Evolutionary conservation across 306 rosid genomes (phyloP).

Genomic region (Fagus sylvatica): DNA sequence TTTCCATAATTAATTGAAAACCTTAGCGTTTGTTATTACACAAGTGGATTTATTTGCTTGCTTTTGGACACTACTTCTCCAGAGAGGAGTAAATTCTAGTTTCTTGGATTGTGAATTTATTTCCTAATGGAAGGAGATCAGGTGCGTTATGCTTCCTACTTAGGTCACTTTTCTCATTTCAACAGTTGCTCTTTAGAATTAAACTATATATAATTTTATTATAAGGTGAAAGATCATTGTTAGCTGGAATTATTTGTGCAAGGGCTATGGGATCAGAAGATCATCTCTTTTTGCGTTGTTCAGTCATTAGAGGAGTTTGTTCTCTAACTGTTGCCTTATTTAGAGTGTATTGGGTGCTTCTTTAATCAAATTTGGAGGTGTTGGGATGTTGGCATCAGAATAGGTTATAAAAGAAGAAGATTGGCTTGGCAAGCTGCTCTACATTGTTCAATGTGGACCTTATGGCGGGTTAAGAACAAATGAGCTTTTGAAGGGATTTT

Average conservation of each 20-base stretch:
- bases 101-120: no score
- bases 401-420: neutral
- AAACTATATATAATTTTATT: no score
- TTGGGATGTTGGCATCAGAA: neutral
- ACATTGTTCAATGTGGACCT: neutral
- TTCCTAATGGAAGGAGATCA: no score
- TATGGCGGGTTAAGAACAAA: neutral
- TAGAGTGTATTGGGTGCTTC: neutral
- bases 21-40: no score
- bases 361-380: neutral
- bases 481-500: neutral
- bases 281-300: neutral
- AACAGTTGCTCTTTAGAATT: no score
- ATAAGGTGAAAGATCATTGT: neutral
- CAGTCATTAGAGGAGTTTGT: neutral
- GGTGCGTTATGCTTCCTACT: no score
- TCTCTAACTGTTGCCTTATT: neutral
- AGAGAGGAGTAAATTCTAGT: no score
- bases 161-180: no score
- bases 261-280: neutral
- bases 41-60: no score
- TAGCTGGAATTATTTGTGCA: neutral
- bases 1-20: no score
- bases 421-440: neutral
- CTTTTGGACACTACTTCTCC: no score